A percentile compares a stretch with the other conserved stretches of the same genome.
These are phyloP conservation scores for Typha latifolia DNA, from an alignment of 176 grass and related monocot species.

Conservation along the genomic window DNA sequence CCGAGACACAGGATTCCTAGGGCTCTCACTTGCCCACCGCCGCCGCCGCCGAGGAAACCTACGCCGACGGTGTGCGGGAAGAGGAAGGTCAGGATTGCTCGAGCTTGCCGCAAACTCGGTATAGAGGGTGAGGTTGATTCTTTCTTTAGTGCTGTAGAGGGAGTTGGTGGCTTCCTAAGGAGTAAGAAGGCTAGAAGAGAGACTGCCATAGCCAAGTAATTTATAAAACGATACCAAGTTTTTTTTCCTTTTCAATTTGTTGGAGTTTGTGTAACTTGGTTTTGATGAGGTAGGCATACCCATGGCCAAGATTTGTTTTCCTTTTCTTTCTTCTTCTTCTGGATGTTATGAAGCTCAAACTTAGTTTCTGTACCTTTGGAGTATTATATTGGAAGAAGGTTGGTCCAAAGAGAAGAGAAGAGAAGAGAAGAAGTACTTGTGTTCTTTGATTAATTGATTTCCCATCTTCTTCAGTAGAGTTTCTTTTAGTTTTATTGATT, in stretches of 20 bases:
- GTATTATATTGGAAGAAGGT: too few species aligned
- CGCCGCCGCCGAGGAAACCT: constrained; percentile 8
- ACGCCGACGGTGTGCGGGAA: constrained; percentile 1
- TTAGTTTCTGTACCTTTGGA: too few species aligned
- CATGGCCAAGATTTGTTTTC: too few species aligned
- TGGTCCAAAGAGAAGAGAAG: too few species aligned
- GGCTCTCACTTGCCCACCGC: constrained; percentile 9
- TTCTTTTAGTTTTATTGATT: background rate
- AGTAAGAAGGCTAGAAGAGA: constrained; percentile 9
- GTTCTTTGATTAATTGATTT: too few species aligned
- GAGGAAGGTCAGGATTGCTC: constrained; percentile 11
- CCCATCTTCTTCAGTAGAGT: too few species aligned
- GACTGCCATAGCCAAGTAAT: too few species aligned
- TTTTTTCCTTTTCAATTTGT: background rate
- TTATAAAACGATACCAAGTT: background rate
- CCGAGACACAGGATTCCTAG: background rate
- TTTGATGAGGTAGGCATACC: background rate
- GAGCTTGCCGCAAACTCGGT: background rate
- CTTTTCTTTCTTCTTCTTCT: too few species aligned
- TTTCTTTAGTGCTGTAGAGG: constrained; percentile 4
- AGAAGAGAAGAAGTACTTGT: too few species aligned
- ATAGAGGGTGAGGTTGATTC: constrained; percentile 16
- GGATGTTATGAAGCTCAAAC: too few species aligned
- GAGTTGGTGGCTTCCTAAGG: background rate
- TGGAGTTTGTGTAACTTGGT: background rate